Base-by-base conservation (phyloP, 495 filamentous ascomycete genomes). In the Aspergillus sclerotiicarbonarius region DNA sequence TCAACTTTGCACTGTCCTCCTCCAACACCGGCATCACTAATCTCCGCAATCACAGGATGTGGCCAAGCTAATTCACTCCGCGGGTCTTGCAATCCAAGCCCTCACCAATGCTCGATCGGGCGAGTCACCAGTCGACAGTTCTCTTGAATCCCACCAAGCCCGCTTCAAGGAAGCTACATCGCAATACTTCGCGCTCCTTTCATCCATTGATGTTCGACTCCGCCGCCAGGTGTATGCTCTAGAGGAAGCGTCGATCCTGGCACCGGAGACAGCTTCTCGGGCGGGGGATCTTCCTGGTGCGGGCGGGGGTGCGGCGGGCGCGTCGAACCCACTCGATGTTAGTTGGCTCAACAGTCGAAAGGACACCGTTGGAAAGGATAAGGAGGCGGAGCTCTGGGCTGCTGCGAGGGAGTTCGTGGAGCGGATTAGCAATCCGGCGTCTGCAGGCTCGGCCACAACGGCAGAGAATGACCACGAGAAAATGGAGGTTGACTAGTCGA, bases 341-440 rank as follows among this genome's bases (percentile, higher is more conserved):
- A 90, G 91, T 51, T 88, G 86, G 84, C 73, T 96, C 65, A 96
- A 96, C 64, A 88, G 87, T 71, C 82, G 90, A 57, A 88, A 87
- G 57, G 85, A 88, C 60, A 86, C 84, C 31, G 86, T 92, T 15
- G 89, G 85, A 43, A 85, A 82, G 64, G 86, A 89, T 57, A 90
- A 89, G 79, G 90, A 94, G 67, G 80, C 81, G 12, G 90, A 94
- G 73, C 65, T 94, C 51, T 90, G 90, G 89, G 75, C 76, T 53
- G 80, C 84, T 56, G 85, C 87, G 32, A 71, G 74, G 35, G 64
- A 61, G 29, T 72, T 86, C 62, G 61, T 85, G 19, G 75, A 83
- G 61, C 66, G 64, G 44, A 55, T 73, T 44, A 55, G 66, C 16
- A 51, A 67, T n/a, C 16, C 57, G 21, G n/a, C 46, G 1, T 19